These are phyloP conservation scores for Lathyrus aphaca DNA, from an alignment of 306 rosid species.

Conservation along the genomic window DNA sequence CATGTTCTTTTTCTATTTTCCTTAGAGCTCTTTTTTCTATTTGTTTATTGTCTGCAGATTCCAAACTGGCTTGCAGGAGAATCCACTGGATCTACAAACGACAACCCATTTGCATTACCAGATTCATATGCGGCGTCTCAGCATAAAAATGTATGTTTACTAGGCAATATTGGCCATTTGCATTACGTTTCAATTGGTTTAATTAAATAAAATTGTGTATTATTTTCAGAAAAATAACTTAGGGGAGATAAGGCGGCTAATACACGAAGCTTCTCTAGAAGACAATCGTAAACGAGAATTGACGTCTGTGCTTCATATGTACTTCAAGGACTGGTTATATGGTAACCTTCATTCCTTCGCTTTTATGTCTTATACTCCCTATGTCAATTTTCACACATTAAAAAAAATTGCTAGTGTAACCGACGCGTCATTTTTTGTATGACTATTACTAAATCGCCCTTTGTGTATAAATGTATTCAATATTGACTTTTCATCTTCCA, in stretches of 20 bases:
- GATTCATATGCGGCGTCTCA: slow-evolving; percentile 69
- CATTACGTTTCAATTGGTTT: slow-evolving; percentile 24
- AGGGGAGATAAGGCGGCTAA: slow-evolving; percentile 66
- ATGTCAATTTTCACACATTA: neutral
- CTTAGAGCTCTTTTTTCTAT: neutral
- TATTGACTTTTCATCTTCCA: neutral
- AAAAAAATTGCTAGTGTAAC: neutral
- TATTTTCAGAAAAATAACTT: slow-evolving; percentile 65
- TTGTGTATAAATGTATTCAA: neutral
- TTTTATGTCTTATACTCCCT: neutral
- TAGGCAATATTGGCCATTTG: no score
- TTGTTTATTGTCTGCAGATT: slow-evolving; percentile 57
- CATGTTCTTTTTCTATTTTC: neutral
- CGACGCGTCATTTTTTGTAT: neutral
- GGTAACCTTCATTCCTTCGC: slow-evolving; percentile 51
- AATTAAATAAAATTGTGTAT: slow-evolving; percentile 33
- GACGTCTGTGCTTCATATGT: slow-evolving; percentile 78
- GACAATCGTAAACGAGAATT: slow-evolving; percentile 84
- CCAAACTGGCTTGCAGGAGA: slow-evolving; percentile 82
- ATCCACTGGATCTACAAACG: slow-evolving; percentile 63
- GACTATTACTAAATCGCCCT: neutral
- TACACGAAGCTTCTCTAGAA: slow-evolving; percentile 84
- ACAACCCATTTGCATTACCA: slow-evolving; percentile 82
- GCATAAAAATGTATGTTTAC: slow-evolving; percentile 64
- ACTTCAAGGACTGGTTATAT: slow-evolving; percentile 93